Evolutionary conservation across 257 asterid species (phyloP).

Genomic region (Cruciata laevipes): DNA sequence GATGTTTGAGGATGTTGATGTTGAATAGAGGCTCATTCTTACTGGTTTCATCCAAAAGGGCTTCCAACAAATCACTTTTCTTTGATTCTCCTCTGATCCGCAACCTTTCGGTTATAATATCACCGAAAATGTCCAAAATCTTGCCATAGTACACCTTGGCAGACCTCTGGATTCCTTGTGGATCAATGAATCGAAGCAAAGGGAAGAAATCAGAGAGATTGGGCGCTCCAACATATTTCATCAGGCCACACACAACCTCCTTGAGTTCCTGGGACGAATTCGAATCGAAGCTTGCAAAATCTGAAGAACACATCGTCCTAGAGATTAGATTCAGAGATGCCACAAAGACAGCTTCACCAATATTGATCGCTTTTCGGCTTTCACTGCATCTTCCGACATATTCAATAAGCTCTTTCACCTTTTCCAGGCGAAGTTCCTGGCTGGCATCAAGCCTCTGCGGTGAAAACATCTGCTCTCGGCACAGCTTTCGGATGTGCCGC

Average conservation of each 20-base stretch:
- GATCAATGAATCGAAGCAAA: conserved; percentile 12
- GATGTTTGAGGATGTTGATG: neutral
- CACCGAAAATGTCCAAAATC: conserved; percentile 16
- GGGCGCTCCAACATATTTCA: neutral
- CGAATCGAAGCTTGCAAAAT: conserved; percentile 13
- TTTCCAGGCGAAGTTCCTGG: conserved; percentile 24
- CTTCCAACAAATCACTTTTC: conserved; percentile 4
- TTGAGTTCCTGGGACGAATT: conserved; percentile 18
- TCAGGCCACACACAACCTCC: conserved; percentile 12
- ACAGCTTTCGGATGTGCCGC: conserved; percentile 19
- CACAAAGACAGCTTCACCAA: conserved; percentile 21
- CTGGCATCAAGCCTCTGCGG: conserved; percentile 12
- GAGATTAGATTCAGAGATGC: conserved; percentile 23
- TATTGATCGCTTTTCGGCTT: neutral
- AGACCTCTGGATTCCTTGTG: conserved; percentile 6
- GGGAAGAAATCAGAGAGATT: conserved; percentile 19
- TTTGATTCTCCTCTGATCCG: neutral
- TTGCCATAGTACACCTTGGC: neutral
- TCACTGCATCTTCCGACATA: conserved; percentile 13
- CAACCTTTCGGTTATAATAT: conserved; percentile 13
- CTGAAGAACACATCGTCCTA: conserved; percentile 14
- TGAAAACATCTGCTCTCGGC: conserved; percentile 21
- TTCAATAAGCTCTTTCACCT: conserved; percentile 12
- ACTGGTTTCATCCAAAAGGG: neutral
- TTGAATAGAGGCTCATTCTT: neutral